A percentile compares a stretch with the other conserved stretches of the same genome.
Evolutionary conservation across 768 basidiomycete genomes (phyloP).

Genomic region (Agaricus blazei): DNA sequence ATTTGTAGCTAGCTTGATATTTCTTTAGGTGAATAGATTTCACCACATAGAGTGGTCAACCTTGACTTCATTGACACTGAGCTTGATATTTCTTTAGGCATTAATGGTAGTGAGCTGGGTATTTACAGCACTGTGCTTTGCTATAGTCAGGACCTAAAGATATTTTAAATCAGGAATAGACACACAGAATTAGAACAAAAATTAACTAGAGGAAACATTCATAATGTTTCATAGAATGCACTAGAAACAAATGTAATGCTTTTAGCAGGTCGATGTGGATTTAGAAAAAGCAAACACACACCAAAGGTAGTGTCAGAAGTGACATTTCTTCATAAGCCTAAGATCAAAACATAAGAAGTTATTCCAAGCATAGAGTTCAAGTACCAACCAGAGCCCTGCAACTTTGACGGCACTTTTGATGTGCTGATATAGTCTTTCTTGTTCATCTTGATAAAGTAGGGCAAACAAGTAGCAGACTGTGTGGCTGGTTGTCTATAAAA

Average conservation of each 20-base stretch:
- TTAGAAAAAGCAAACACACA: conserved; percentile 16
- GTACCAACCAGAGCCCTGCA: conserved; percentile 11
- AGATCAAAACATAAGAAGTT: too few relatives aligned
- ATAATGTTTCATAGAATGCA: conserved; percentile 39
- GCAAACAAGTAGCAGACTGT: conserved; percentile 36
- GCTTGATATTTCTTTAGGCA: too few relatives aligned
- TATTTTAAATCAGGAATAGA: not conserved
- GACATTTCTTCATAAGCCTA: conserved; percentile 28
- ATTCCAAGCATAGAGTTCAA: too few relatives aligned
- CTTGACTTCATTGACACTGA: too few relatives aligned
- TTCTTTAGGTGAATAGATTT: too few relatives aligned
- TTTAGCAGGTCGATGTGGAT: not conserved
- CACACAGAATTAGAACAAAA: not conserved
- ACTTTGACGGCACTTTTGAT: conserved; percentile 21
- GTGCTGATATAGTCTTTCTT: conserved; percentile 37
- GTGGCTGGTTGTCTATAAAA: conserved; percentile 30
- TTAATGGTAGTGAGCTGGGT: conserved; percentile 31
- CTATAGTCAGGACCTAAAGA: conserved; percentile 32
- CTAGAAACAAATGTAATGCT: conserved; percentile 15
- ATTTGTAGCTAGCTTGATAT: too few relatives aligned
- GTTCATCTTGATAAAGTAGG: conserved; percentile 37
- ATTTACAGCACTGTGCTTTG: conserved; percentile 43
- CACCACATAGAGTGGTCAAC: too few relatives aligned
- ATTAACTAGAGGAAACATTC: conserved; percentile 36
- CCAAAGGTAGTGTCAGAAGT: conserved; percentile 24